Conservation (phyloP, 225 moss, liverwort and hornwort species). For the Rhytidiadelphus loreus region DNA sequence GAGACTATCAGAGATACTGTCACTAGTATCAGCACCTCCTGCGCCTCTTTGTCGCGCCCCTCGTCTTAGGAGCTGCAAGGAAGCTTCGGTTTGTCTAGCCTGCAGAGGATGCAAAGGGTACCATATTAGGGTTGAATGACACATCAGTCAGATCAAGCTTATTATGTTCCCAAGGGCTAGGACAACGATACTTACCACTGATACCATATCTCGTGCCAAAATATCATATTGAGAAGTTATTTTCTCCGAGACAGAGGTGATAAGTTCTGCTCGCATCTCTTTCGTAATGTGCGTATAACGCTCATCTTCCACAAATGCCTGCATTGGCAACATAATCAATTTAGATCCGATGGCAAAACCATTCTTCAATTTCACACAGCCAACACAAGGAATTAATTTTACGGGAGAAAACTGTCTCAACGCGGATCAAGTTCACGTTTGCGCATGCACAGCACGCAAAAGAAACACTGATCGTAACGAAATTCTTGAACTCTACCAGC, state of each 20-base stretch:
- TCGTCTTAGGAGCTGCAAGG: constrained; percentile 54
- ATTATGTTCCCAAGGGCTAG: neutral
- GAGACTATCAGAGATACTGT: constrained; percentile 57
- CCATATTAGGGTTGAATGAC: neutral
- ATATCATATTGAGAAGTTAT: constrained; percentile 60
- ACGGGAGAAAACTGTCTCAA: neutral
- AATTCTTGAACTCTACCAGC: neutral
- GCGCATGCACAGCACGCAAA: neutral
- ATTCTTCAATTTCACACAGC: neutral
- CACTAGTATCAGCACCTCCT: constrained; percentile 58
- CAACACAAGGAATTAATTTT: neutral
- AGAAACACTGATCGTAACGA: neutral
- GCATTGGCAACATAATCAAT: neutral
- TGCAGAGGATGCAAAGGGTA: constrained; percentile 1
- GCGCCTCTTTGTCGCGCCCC: constrained; percentile 60
- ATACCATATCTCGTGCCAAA: constrained; percentile 68
- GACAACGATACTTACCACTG: constrained; percentile 18
- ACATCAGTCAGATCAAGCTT: neutral
- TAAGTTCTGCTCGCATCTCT: constrained; percentile 40
- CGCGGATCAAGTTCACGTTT: neutral
- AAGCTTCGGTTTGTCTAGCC: constrained; percentile 70
- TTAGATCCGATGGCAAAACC: neutral
- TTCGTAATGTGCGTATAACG: constrained; percentile 26
- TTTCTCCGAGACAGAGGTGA: constrained; percentile 49
- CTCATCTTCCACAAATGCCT: constrained; percentile 64